A percentile compares a stretch with the other conserved stretches of the same genome.
These are phyloP conservation scores for Cinnamomum micranthum DNA, from an alignment of 164 flowering plant genomes.

Conservation along the genomic window DNA sequence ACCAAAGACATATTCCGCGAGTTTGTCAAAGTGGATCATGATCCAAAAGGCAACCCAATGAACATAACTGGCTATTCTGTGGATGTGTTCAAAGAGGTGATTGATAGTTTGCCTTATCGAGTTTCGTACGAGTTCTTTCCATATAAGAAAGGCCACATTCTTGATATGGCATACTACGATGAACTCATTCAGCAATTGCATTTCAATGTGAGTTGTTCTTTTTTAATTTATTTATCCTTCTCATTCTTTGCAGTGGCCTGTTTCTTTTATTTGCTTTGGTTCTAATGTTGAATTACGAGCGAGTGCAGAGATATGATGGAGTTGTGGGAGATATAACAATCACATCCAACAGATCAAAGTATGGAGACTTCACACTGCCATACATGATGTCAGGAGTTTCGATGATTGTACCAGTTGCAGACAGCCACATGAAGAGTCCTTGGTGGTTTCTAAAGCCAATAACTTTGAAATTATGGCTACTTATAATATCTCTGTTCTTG, in stretches of 20 bases:
- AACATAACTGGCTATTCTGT: not conserved
- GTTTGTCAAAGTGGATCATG: conserved; percentile 21
- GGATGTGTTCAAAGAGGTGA: conserved; percentile 16
- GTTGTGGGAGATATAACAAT: conserved; percentile 17
- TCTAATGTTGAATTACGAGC: not conserved
- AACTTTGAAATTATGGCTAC: not conserved
- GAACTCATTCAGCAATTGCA: conserved; percentile 5
- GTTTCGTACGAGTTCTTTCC: conserved; percentile 1
- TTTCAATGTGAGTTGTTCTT: not conserved
- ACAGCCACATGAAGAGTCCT: not conserved
- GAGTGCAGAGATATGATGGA: conserved; percentile 5
- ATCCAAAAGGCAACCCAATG: conserved; percentile 1
- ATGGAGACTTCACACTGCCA: conserved; percentile 42
- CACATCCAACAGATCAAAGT: conserved; percentile 26
- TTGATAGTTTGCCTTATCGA: conserved; percentile 6
- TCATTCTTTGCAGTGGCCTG: not conserved
- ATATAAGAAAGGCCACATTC: not conserved
- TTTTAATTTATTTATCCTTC: no score
- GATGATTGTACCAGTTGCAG: conserved; percentile 34
- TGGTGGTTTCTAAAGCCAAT: not conserved
- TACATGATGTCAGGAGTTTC: conserved; percentile 34
- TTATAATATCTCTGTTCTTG: not conserved
- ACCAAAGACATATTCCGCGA: conserved; percentile 24
- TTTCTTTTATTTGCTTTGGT: not conserved
- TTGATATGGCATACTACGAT: not conserved